Percentiles rank a stretch among this genome's conserved stretches.
Evolutionary conservation across 345 rosid species (phyloP).

Genomic region (Jatropha curcas): DNA sequence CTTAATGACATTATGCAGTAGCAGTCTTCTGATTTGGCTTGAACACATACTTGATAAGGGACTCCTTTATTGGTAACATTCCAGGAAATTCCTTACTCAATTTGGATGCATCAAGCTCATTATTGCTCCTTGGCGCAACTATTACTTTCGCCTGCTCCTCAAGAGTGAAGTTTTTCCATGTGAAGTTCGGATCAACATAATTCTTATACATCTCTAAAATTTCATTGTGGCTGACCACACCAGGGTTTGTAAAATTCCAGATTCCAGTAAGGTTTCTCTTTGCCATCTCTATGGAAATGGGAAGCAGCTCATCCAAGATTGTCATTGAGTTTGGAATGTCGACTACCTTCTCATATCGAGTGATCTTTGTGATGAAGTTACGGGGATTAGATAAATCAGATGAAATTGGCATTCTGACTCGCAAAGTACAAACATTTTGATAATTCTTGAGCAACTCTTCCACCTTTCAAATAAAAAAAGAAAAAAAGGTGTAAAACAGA

Average conservation of each 20-base stretch:
- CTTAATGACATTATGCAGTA: slow-evolving; percentile 27
- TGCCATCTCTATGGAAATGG: slow-evolving; percentile 90
- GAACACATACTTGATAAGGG: slow-evolving; percentile 73
- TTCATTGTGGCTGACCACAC: slow-evolving; percentile 92
- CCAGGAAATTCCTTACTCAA: slow-evolving; percentile 83
- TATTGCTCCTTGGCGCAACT: slow-evolving; percentile 88
- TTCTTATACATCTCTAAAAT: slow-evolving; percentile 78
- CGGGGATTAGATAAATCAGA: slow-evolving; percentile 80
- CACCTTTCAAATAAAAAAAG: slow-evolving; percentile 39
- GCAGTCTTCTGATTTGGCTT: slow-evolving; percentile 69
- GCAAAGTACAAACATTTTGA: slow-evolving; percentile 79
- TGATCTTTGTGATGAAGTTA: slow-evolving; percentile 82
- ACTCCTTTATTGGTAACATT: slow-evolving; percentile 77
- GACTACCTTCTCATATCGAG: slow-evolving; percentile 80
- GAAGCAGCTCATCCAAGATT: slow-evolving; percentile 82
- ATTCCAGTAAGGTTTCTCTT: slow-evolving; percentile 93
- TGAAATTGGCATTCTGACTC: slow-evolving; percentile 94
- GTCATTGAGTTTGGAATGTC: slow-evolving; percentile 95
- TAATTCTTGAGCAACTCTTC: slow-evolving; percentile 83
- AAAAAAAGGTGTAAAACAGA: slow-evolving; percentile 13
- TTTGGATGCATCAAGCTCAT: slow-evolving; percentile 77
- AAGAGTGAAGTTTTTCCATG: slow-evolving; percentile 85
- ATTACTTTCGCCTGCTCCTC: slow-evolving; percentile 93
- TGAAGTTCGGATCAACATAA: slow-evolving; percentile 60
- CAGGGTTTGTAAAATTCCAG: slow-evolving; percentile 86